Base-by-base conservation (phyloP, 2,329 filamentous ascomycete species). In the Oidium heveae region DNA sequence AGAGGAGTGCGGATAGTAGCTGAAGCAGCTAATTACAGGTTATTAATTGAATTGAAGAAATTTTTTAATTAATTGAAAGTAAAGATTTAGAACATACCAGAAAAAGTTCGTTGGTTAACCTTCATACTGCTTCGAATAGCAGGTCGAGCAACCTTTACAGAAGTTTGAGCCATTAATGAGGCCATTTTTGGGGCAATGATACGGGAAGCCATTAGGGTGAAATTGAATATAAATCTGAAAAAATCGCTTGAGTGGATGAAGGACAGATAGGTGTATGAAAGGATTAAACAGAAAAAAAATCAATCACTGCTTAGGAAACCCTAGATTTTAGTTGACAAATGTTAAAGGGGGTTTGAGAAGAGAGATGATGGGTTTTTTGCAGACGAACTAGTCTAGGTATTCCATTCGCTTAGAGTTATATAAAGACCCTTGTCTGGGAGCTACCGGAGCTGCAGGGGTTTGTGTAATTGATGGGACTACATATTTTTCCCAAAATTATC, bases 151-250 rank as follows among this genome's bases (percentile, higher is more conserved):
- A 79, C 80, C 79, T 83, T 84, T 72, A 75, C 72, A 69, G 80
- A 59, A 56, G 62, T 61, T 55, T 61, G 63, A 56, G 58, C 78
- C 78, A 82, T 82, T 72, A 82, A 77, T 68, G 79, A 75, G 71
- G 82, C 80, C 74, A 86, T 76, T 71, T 83, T 79, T 67, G 81
- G 80, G 69, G 82, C 79, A 72, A 85, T 75, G 70, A 86, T 76
- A 73, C 83, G 82, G 70, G 79, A 76, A 70, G 82, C 80, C 83
- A 87, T 87, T 85, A 79, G 24, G 15, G 43, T 18, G 10, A 12
- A 46, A 22, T 46, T 13, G 18, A 18, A 24, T n/a, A 22, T 46
- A 13, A 22, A n/a, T 43, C 1, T 46, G 24, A 24, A 46, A 22
- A 46, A 46, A 46, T 32, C 28, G 28, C 28, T 32, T 32, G 28